Evolutionary conservation across 768 basidiomycete species (phyloP).

Genomic region (Termitomyces sp.): DNA sequence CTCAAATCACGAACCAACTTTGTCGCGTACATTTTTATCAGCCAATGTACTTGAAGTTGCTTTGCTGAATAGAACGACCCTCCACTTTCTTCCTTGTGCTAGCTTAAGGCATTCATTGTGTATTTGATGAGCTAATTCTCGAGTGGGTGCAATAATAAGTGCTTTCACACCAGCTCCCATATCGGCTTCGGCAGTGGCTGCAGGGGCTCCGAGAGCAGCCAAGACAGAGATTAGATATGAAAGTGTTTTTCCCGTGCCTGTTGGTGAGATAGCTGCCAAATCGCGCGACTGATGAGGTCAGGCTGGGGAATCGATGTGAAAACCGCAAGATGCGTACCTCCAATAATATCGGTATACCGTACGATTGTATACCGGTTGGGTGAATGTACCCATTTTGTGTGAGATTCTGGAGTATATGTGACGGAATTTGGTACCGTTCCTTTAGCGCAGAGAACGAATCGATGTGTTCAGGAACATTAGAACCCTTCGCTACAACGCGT

Average conservation of each 20-base stretch:
- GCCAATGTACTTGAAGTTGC: constrained; percentile 80
- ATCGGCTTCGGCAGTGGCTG: constrained; percentile 39
- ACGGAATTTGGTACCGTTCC: constrained; percentile 52
- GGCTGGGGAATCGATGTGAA: neutral
- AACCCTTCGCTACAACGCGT: constrained; percentile 72
- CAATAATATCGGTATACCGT: constrained; percentile 75
- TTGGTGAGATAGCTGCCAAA: constrained; percentile 91
- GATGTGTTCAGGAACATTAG: constrained; percentile 55
- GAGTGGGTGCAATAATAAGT: constrained; percentile 84
- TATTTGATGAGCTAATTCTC: constrained; percentile 95
- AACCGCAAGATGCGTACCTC: constrained; percentile 44
- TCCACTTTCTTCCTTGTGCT: constrained; percentile 79
- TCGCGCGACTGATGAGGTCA: constrained; percentile 58
- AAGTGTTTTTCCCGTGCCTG: constrained; percentile 95
- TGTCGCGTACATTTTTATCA: constrained; percentile 67
- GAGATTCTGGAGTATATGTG: constrained; percentile 63
- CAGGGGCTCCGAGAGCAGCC: constrained; percentile 49
- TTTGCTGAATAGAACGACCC: constrained; percentile 79
- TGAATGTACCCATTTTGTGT: constrained; percentile 48
- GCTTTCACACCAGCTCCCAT: constrained; percentile 64
- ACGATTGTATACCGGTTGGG: constrained; percentile 80
- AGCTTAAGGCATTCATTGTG: constrained; percentile 85
- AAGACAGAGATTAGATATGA: constrained; percentile 87
- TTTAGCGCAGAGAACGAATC: constrained; percentile 56
- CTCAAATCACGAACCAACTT: constrained; percentile 55